Evolutionary conservation across 2,329 filamentous ascomycete species (phyloP).

Genomic region (Pyricularia grisea): DNA sequence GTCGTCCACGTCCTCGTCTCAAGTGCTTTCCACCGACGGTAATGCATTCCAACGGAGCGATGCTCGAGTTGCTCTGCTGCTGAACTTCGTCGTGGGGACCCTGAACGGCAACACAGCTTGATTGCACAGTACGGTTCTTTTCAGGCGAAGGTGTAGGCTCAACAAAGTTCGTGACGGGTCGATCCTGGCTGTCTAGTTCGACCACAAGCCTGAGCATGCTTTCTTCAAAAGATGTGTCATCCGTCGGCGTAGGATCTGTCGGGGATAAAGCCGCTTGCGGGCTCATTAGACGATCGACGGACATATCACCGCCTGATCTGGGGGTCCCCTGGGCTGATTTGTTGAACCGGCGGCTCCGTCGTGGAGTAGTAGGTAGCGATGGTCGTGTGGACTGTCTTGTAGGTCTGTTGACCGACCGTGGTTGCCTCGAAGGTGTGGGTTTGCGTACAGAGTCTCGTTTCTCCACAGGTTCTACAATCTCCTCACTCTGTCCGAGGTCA

Average conservation of each 20-base stretch:
- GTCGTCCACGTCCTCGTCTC: slow-evolving; percentile 11
- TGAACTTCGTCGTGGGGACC: background rate
- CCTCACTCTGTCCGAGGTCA: background rate
- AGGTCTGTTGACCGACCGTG: background rate
- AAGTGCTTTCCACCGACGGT: slow-evolving; percentile 14
- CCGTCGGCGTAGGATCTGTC: background rate
- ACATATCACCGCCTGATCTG: slow-evolving; percentile 33
- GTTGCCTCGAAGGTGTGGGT: slow-evolving; percentile 6
- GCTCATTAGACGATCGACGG: slow-evolving; percentile 39
- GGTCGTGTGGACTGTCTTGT: background rate
- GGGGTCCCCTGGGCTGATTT: slow-evolving; percentile 23
- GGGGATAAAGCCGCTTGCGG: slow-evolving; percentile 14
- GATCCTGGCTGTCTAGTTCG: slow-evolving; percentile 34
- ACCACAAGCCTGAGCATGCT: slow-evolving; percentile 37
- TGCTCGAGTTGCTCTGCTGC: background rate
- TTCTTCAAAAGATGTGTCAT: slow-evolving; percentile 29
- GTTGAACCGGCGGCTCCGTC: slow-evolving; percentile 1
- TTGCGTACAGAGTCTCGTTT: background rate
- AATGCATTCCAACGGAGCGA: slow-evolving; percentile 19
- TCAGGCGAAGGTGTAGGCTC: slow-evolving; percentile 3
- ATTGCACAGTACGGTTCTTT: background rate
- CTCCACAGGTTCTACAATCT: background rate
- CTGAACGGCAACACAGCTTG: background rate
- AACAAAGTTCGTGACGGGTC: slow-evolving; percentile 11
- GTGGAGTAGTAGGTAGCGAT: slow-evolving; percentile 9